Base-by-base conservation (phyloP, 768 basidiomycete genomes). In the Psilocybe cyanescens region DNA sequence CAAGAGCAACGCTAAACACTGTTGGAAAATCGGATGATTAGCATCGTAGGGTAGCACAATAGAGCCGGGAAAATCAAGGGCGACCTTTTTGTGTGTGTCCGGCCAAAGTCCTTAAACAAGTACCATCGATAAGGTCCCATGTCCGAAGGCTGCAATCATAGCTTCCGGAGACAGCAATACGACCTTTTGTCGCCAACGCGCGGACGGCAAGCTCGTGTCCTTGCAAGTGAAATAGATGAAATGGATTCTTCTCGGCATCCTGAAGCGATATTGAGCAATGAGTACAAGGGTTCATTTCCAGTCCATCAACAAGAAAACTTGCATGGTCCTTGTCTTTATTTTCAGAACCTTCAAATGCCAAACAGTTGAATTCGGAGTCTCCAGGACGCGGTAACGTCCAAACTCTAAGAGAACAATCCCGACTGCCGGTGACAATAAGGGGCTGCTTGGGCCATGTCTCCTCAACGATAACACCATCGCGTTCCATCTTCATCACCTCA, bases 1-100 rank as follows among this genome's bases (percentile, higher is more conserved):
- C 97, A 44, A 96, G 84, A 11, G 96, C 95, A 55, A 99, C 94
- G 73, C 92, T 95, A 79, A 98, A 99, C 4, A 99, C 97, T 95
- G 57, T 59, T 50, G 30, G 51, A 8, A 11, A 35, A 6, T 35
- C 33, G 11, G 24, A 7, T 35, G 33, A 35, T 35, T 28, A 46
- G 24, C 24, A 57, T 30, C 16, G 33, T 35, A 35, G 33, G 24
- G 6, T 11, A 35, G 33, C 11, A 7, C 11, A 11, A 35, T 35
- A 35, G 33, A 35, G 24, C 1, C 55, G 19, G 37, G 17, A 30
- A 57, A 37, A 54, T 46, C 60, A 33, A 29, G 55, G 33, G 78
- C 52, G 46, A 90, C 95, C 95, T 85, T 96, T 97, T 75, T 95
- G 92, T 30, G 92, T 91, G 72, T 97, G 95, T 0, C 95, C 95